These are phyloP conservation scores for Acacia acuminata DNA, from an alignment of 306 rosid species.

Conservation along the genomic window DNA sequence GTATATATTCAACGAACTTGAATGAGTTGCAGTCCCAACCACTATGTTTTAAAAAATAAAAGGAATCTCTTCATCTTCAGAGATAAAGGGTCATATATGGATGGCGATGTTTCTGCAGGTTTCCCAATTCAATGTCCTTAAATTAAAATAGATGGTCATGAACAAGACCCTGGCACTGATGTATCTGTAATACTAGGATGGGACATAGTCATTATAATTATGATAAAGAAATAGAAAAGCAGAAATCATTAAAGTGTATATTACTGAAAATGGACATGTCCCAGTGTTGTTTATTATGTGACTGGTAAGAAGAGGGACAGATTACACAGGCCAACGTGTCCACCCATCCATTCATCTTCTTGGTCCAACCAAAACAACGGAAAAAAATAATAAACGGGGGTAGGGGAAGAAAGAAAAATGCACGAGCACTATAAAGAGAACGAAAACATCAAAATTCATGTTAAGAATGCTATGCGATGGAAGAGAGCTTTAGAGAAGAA, in stretches of 20 bases:
- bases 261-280: not conserved
- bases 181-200: not conserved
- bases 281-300: not conserved
- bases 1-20: not conserved
- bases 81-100: not conserved
- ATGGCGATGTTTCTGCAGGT: not conserved
- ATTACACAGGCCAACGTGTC: not conserved
- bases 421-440: not conserved
- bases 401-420: not conserved
- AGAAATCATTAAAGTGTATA: not conserved
- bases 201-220: not conserved
- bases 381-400: not conserved
- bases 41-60: not conserved
- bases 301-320: not conserved
- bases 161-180: not conserved
- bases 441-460: not conserved
- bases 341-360: not conserved
- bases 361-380: not conserved
- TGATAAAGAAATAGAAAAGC: not conserved
- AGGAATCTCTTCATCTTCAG: not conserved
- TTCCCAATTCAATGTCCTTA: not conserved
- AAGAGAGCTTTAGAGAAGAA: not conserved
- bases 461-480: not conserved
- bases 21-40: not conserved
- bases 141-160: not conserved